Base-by-base conservation (phyloP, 2,329 filamentous ascomycete genomes). In the Xylaria arbuscula region DNA sequence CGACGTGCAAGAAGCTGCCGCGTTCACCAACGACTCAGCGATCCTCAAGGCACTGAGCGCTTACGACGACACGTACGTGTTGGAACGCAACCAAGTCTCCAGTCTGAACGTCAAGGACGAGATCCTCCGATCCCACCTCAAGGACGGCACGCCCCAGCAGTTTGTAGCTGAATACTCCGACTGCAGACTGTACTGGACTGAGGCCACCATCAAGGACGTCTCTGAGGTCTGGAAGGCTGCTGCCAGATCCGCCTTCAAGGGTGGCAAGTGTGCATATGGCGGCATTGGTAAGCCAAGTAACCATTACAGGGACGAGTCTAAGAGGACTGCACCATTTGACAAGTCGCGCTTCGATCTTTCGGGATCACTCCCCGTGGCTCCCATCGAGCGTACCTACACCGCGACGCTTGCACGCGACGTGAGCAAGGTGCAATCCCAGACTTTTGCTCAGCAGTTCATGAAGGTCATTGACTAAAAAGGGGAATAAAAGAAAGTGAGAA, bases 181-280 rank as follows among this genome's bases (percentile, higher is more conserved):
- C 73, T 87, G 85, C 74, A 80, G 85, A 17, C 81, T 87, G 32
- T 86, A 81, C 76, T 86, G 84, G 78, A 86, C 84, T 2, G 78
- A 79, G 40, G 79, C 78, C n/a, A 87, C 86, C 82, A 72, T 84
- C 55, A 79, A 76, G 9, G 83, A 86, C 68, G 79, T 84, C 54
- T 79, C 78, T 10, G 81, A 81, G 47, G 76, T 84, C 22, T 87
- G 85, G 85, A 83, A 82, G 74, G 79, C 81, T 6, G 79, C 81
- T 1, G 82, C 81, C 0, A 71, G 77, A 36, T 78, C 80, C 1
- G 81, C 80, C 1, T 83, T 83, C 69, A 78, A 80, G 66, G 81
- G 80, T 7, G 81, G 77, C 3, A 79, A 78, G 55, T 83, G 81
- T 59, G 81, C 79, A 15, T 75, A 77, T 32, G 81, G 81, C 6